These are phyloP conservation scores for Ogataea minuta DNA, from an alignment of 805 yeast genomes.

Conservation along the genomic window DNA sequence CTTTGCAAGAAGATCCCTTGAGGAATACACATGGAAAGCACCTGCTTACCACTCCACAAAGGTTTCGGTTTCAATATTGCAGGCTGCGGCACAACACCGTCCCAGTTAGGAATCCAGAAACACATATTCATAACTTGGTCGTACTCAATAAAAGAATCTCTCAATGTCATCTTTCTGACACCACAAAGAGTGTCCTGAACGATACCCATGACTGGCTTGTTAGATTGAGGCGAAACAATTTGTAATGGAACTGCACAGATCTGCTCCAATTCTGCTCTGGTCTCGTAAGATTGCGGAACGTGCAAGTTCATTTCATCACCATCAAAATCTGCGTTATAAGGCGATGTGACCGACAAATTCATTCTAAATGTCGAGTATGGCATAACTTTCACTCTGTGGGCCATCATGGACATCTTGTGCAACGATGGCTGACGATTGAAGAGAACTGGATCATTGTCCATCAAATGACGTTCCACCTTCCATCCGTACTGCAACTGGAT, in stretches of 20 bases:
- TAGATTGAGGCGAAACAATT: conserved; percentile 97
- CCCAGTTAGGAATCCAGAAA: conserved; percentile 99
- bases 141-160: conserved; percentile 84
- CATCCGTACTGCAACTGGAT: conserved; percentile 97
- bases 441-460: conserved; percentile 96
- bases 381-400: conserved; percentile 97
- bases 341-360: conserved; percentile 95
- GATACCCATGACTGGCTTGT: conserved; percentile 99
- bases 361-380: conserved; percentile 97
- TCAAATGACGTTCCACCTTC: conserved; percentile 97
- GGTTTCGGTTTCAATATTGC: conserved; percentile 94
- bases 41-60: conserved; percentile 96
- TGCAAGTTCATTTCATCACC: conserved; percentile 99
- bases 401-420: conserved; percentile 99
- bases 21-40: conserved; percentile 89
- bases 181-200: conserved; percentile 99
- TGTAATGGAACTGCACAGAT: conserved; percentile 97
- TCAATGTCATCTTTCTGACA: conserved; percentile 88
- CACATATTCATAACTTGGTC: conserved; percentile 95
- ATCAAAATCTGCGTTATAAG: conserved; percentile 99
- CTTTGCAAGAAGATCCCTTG: conserved; percentile 93
- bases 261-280: conserved; percentile 93
- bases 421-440: conserved; percentile 99
- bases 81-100: conserved; percentile 95
- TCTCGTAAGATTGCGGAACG: conserved; percentile 97